Evolutionary conservation across 2,329 filamentous ascomycete genomes (phyloP), one percentile per base, ranked within the genome.

Genomic region (Biscogniauxia mediterranea): DNA sequence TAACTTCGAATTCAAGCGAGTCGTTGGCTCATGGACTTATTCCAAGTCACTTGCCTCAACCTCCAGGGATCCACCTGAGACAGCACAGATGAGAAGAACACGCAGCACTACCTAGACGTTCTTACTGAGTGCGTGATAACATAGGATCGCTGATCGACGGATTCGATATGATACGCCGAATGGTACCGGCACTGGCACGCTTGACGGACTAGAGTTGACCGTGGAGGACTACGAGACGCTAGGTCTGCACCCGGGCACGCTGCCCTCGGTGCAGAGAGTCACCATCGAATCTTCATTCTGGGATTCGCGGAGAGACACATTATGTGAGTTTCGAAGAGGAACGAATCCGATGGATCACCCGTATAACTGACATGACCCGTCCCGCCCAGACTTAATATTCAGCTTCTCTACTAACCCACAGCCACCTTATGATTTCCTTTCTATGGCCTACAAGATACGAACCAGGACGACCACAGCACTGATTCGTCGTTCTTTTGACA

Each of bases 351-450:
- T 11, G 7, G 21, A 32, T 20, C 50, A 11, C 54, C 8, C 60
- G 26, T 0, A 8, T 50, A 58, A 20, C 69, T 66, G 61, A 70
- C 55, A 50, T 21, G 3, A 21, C 20, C 58, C 23, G 53, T 25
- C 20, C 15, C 49, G 7, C 7, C 32, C 78, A 64, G 77, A 77
- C 62, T 66, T 81, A 46, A 78, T 81, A 56, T 71, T 81, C 56
- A 77, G 78, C 38, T 81, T 81, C 64, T 79, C 79, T 3, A 73
- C 74, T 21, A 76, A 78, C 57, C 77, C 79, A 21, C 76, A 75
- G 52, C 78, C 79, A 0, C 79, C 79, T 0, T 81, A 78, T 54
- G 79, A 81, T 66, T 81, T 81, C 63, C 69, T 81, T 9, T 80
- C 78, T 51, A 78, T 81, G 77, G 76, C 77, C 4, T 80, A 81